phyloP scores from a whole-genome alignment of 2,329 filamentous ascomycete species.

The Dactylellina parvicollis region DNA sequence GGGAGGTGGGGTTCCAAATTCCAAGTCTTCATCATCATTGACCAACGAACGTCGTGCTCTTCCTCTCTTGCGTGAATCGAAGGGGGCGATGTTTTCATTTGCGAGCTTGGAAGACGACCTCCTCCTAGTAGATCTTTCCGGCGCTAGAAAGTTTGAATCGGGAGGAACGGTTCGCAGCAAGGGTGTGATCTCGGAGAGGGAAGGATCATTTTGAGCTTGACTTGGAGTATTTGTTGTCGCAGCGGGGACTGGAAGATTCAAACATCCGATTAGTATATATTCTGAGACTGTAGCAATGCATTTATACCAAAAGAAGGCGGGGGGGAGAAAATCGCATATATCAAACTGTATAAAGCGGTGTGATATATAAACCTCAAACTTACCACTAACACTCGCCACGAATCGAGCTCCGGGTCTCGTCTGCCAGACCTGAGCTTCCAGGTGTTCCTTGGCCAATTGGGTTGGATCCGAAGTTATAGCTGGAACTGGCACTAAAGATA shows the following conservation, averaged over 20 bases:
- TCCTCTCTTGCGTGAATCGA: conserved; percentile 11
- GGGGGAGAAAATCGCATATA: too few species aligned
- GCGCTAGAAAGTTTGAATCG: background rate
- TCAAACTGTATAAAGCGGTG: background rate
- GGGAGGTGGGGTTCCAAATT: conserved; percentile 31
- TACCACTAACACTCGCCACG: conserved; percentile 19
- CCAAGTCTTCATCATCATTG: background rate
- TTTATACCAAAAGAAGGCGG: too few species aligned
- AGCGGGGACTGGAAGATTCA: background rate
- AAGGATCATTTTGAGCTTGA: background rate
- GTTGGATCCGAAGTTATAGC: background rate
- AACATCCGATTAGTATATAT: background rate
- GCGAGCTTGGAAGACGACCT: background rate
- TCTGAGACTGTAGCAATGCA: background rate
- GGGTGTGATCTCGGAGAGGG: conserved; percentile 1
- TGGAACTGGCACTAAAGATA: background rate
- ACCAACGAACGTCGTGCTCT: background rate
- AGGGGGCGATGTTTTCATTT: conserved; percentile 28
- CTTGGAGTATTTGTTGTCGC: background rate
- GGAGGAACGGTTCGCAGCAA: conserved; percentile 10
- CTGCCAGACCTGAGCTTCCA: conserved; percentile 6
- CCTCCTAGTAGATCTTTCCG: conserved; percentile 6
- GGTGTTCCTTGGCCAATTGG: conserved; percentile 10
- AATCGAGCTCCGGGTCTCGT: conserved; percentile 13
- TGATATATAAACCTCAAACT: background rate